phyloP scores from a whole-genome alignment of 1,139 yeast species.

The Zygotorulaspora mrakii region DNA sequence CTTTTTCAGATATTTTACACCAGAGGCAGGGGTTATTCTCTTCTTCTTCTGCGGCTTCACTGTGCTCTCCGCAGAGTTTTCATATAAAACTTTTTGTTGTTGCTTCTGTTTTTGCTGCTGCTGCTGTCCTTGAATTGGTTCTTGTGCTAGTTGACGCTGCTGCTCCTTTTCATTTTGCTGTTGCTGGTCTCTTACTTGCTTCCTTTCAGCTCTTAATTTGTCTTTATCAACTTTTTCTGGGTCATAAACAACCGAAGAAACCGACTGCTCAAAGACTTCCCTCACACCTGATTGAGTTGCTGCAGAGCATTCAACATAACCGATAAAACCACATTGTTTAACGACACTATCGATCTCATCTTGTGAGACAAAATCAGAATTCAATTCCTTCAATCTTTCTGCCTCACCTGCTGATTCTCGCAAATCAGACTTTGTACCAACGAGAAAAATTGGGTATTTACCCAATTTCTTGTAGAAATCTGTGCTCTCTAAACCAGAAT shows the following conservation, averaged over 20 bases:
- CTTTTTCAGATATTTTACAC: slow-evolving; percentile 18
- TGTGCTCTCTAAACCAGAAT: slow-evolving; percentile 59
- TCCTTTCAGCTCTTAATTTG: slow-evolving; percentile 9
- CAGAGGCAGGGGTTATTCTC: too few relatives aligned
- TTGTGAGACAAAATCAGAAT: slow-evolving; percentile 55
- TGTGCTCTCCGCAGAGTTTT: too few relatives aligned
- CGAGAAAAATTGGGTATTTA: slow-evolving; percentile 62
- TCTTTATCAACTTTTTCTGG: slow-evolving; percentile 35
- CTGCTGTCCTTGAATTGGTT: slow-evolving; percentile 12
- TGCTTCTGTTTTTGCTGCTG: slow-evolving; percentile 7
- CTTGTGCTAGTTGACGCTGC: slow-evolving; percentile 11
- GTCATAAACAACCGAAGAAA: slow-evolving; percentile 63
- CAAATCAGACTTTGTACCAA: slow-evolving; percentile 84
- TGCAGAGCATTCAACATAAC: slow-evolving; percentile 89
- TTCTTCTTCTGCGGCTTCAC: too few relatives aligned
- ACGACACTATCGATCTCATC: slow-evolving; percentile 68
- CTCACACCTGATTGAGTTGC: slow-evolving; percentile 83
- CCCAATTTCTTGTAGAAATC: slow-evolving; percentile 24
- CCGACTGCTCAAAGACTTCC: slow-evolving; percentile 78
- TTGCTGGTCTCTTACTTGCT: slow-evolving; percentile 16
- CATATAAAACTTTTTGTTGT: too few relatives aligned
- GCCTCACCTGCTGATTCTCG: slow-evolving; percentile 75
- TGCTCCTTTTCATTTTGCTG: slow-evolving; percentile 9
- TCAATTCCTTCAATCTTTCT: slow-evolving; percentile 64
- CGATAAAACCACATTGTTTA: slow-evolving; percentile 66